phyloP scores from a whole-genome alignment of 805 yeast species.

The Starmerella geochares region DNA sequence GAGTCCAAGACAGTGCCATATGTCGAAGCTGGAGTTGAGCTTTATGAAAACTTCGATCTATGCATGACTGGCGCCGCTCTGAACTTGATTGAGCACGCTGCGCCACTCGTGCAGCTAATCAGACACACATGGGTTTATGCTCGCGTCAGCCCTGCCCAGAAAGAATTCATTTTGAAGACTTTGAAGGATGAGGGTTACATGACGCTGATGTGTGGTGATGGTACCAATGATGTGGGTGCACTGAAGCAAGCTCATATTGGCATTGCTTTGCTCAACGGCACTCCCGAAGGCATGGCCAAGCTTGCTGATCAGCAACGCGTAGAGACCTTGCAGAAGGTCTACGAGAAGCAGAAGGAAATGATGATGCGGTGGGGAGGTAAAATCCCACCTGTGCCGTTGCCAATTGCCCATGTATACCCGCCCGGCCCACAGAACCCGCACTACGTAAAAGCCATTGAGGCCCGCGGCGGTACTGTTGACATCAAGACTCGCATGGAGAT shows the following conservation, averaged over 20 bases:
- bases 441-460: slow-evolving; percentile 74
- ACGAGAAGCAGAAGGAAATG: slow-evolving; percentile 73
- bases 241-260: slow-evolving; percentile 97
- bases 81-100: slow-evolving; percentile 40
- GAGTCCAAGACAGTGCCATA: slow-evolving; percentile 54
- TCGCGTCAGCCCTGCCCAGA: slow-evolving; percentile 92
- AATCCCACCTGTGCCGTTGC: slow-evolving; percentile 67
- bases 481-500: slow-evolving; percentile 42
- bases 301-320: slow-evolving; percentile 68
- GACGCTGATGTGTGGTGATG: slow-evolving; percentile 98
- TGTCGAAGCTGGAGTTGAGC: slow-evolving; percentile 31
- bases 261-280: slow-evolving; percentile 93
- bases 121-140: slow-evolving; percentile 95
- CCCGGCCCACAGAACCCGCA: slow-evolving; percentile 90
- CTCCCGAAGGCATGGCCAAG: slow-evolving; percentile 85
- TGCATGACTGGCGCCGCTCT: slow-evolving; percentile 92
- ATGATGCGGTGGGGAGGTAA: slow-evolving; percentile 62
- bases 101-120: slow-evolving; percentile 60
- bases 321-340: slow-evolving; percentile 54
- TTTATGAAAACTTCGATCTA: slow-evolving; percentile 63
- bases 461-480: slow-evolving; percentile 67
- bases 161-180: slow-evolving; percentile 77
- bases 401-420: slow-evolving; percentile 91
- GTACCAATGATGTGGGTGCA: slow-evolving; percentile 93
- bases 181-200: slow-evolving; percentile 81